Evolutionary conservation across 192 early-diverging fungal species (phyloP), one percentile per base, ranked within the genome.

Genomic region (Lunasporangiospora selenospora): DNA sequence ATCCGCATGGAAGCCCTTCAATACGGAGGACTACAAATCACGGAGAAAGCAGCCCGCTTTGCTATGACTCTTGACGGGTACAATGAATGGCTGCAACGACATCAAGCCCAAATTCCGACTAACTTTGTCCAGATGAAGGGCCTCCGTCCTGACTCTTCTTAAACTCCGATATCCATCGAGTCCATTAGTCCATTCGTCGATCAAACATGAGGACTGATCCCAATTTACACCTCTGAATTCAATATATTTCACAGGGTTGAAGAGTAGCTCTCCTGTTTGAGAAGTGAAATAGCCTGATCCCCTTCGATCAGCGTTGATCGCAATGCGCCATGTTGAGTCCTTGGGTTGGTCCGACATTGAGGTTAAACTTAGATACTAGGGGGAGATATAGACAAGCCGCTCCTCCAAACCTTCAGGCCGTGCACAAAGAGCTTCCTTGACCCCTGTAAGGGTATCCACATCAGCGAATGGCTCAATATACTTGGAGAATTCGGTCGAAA

Each of bases 121-220:
- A n/a, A n/a, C n/a, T n/a, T n/a, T n/a, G n/a, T n/a, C n/a, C n/a
- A n/a, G n/a, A n/a, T n/a, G n/a, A n/a, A n/a, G n/a, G n/a, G 37
- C 37, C 37, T 10, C 8, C 37, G 15, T 38, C 37, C 15, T 7
- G 37, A 10, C 41, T 43, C 41, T 43, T 43, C 41, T 16, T 43
- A 19, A 43, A 43, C 41, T n/a, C 41, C 21, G 41, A 43, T 16
- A 43, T 43, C 41, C 41, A 43, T 43, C 41, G 41, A 16, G 41
- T 16, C 41, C 16, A 43, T 43, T 43, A 16, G 41, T 16, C 41
- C 16, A 43, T 43, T 43, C 41, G 41, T 43, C 41, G 16, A 43
- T 43, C 41, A 43, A 4, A 43, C 41, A 43, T 16, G 41, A 11
- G 7, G 41, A 43, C 16, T 11, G 41, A 43, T 43, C 41, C 41